These are phyloP conservation scores for Malus orientalis DNA, from an alignment of 306 rosid genomes.

Conservation along the genomic window DNA sequence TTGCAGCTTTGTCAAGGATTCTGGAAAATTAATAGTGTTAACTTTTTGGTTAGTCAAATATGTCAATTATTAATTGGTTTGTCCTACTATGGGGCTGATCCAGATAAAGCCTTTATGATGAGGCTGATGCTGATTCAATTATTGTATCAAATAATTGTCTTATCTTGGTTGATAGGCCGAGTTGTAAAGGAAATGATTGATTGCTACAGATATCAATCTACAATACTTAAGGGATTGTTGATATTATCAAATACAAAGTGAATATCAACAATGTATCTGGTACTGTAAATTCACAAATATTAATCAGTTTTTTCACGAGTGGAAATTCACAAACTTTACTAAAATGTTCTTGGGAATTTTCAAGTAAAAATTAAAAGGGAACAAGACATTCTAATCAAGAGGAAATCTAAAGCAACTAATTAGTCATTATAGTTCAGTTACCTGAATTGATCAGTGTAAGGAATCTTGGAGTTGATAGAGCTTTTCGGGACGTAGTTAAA, in stretches of 20 bases:
- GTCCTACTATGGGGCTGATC: background rate
- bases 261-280: background rate
- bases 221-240: no score
- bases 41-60: background rate
- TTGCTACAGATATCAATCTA: no score
- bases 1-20: slow-evolving; percentile 37
- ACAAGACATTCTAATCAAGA: background rate
- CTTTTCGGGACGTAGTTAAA: slow-evolving; percentile 39
- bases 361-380: background rate
- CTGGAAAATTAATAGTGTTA: background rate
- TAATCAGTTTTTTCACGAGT: background rate
- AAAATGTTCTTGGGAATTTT: background rate
- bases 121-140: no score
- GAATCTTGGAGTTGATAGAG: slow-evolving; percentile 48
- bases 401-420: background rate
- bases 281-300: background rate
- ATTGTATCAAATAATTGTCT: no score
- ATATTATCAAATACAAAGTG: no score
- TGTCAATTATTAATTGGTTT: background rate
- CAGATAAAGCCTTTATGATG: background rate
- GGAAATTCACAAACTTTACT: background rate
- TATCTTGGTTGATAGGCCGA: background rate
- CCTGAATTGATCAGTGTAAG: slow-evolving; percentile 68
- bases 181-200: background rate
- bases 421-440: background rate